Evolutionary conservation across 192 early-diverging fungal genomes (phyloP), one percentile per base, ranked within the genome.

Genomic region (Helicostylum pulchrum): DNA sequence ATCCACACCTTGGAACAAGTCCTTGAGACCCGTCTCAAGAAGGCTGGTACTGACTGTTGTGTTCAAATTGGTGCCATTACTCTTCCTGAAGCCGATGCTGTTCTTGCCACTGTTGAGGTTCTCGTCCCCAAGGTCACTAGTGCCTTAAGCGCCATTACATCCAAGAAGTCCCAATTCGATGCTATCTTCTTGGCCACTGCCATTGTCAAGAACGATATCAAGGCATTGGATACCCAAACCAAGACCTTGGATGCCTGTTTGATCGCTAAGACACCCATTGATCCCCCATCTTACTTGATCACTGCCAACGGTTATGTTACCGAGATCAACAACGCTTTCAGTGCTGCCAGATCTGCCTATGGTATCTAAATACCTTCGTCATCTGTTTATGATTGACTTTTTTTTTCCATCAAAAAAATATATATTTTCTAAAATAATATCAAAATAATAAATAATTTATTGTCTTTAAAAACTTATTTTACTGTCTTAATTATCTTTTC

Each of bases 91-190:
- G 64, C 64, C 23, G 30, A 44, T 34, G 54, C 45, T 43, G 46
- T 66, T 9, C 30, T 66, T 30, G 14, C 26, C 4, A 53, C 47
- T 31, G 54, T 66, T n/a, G 32, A 19, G 0, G 7, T 20, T 26
- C 34, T 66, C 2, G 47, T 46, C 32, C 47, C 65, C 1, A 11
- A 42, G 17, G 47, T 66, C 20, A 31, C 31, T 3, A 45, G 26
- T 4, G 34, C 64, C 3, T 48, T 66, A 15, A 5, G 1, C 4
- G 30, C 54, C 8, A 58, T 66, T 7, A 30, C 47, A 0, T 23
- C 46, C 53, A 46, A 65, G 64, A 65, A 65, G 44, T 31, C 62
- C 17, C 32, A 48, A 17, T 60, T 60, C 30, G 63, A 20, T 30
- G 15, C 43, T 7, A 55, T 65, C 34, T 12, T 7, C 10, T 51